Evolutionary conservation across 495 filamentous ascomycete species (phyloP).

Genomic region (Neurospora africana): DNA sequence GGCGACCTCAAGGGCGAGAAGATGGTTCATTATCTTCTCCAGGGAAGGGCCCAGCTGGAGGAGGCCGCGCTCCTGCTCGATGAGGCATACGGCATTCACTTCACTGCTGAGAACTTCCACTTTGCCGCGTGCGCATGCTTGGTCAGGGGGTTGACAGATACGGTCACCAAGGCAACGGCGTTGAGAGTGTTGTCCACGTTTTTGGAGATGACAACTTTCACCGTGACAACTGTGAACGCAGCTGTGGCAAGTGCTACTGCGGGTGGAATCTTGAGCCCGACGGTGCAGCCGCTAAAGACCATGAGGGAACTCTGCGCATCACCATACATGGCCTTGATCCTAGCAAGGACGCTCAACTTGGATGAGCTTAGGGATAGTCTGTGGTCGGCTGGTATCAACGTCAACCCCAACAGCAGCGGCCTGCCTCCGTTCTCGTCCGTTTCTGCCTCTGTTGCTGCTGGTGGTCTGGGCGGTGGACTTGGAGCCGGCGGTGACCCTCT

Average conservation of each 20-base stretch:
- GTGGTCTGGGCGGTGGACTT: not conserved
- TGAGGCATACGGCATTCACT: conserved; percentile 50
- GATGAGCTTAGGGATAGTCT: conserved; percentile 42
- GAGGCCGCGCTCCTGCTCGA: conserved; percentile 48
- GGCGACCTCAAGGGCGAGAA: conserved; percentile 46
- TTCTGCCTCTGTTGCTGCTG: not conserved
- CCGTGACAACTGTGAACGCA: not conserved
- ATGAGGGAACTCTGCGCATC: conserved; percentile 28
- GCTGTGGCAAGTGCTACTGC: conserved; percentile 6
- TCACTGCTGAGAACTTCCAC: conserved; percentile 53
- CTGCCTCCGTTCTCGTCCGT: conserved; percentile 4
- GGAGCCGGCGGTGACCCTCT: not conserved
- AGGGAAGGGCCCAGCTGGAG: conserved; percentile 45
- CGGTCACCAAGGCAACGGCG: conserved; percentile 43
- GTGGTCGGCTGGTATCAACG: conserved; percentile 36
- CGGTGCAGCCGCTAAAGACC: conserved; percentile 1
- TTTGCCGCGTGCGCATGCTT: conserved; percentile 51
- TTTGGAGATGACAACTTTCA: conserved; percentile 44
- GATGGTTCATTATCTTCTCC: conserved; percentile 45
- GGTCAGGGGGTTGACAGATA: conserved; percentile 49
- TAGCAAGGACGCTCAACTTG: conserved; percentile 32
- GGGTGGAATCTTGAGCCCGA: conserved; percentile 6
- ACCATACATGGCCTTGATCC: conserved; percentile 42
- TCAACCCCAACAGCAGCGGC: conserved; percentile 19
- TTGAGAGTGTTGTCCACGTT: conserved; percentile 48